Evolutionary conservation across 1,284 basidiomycete species (phyloP).

Genomic region (Puccinia hordei): DNA sequence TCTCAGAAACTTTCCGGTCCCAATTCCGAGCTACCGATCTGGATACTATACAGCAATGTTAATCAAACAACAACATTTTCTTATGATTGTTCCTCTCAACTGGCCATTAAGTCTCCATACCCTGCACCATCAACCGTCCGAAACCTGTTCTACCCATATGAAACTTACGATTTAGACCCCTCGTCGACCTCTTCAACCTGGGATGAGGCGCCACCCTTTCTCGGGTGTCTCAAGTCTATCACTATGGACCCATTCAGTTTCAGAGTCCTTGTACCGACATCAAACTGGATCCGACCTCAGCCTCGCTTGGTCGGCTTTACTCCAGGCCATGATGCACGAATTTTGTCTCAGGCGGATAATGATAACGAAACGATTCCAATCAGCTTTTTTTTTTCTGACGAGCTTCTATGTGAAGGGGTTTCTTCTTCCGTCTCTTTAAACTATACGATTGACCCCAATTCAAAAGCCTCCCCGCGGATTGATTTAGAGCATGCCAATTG

Average conservation of each 20-base stretch:
- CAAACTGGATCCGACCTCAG: constrained; percentile 69
- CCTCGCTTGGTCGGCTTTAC: constrained; percentile 75
- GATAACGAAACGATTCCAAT: constrained; percentile 71
- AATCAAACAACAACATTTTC: constrained; percentile 36
- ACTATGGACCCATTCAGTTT: constrained; percentile 74
- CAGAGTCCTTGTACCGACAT: constrained; percentile 73
- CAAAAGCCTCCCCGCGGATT: constrained; percentile 58
- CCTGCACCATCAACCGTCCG: constrained; percentile 66
- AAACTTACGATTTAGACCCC: constrained; percentile 68
- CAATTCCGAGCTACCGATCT: constrained; percentile 62
- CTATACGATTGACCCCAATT: constrained; percentile 40
- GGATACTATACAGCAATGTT: constrained; percentile 49
- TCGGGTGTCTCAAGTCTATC: constrained; percentile 71
- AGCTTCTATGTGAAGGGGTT: constrained; percentile 73
- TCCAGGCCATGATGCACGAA: constrained; percentile 80
- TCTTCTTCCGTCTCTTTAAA: constrained; percentile 68
- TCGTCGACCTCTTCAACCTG: constrained; percentile 68
- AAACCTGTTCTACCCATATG: constrained; percentile 81
- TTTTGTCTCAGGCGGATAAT: constrained; percentile 63
- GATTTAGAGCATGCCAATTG: constrained; percentile 69
- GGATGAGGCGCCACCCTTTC: constrained; percentile 66
- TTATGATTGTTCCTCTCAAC: constrained; percentile 59
- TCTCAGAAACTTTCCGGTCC: constrained; percentile 63
- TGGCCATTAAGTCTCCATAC: constrained; percentile 68
- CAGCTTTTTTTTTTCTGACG: constrained; percentile 72